Percentiles rank a stretch among this genome's conserved stretches.
Evolutionary conservation across 352 stramenopile genomes (phyloP).

Genomic region (Phytopythium litorale): DNA sequence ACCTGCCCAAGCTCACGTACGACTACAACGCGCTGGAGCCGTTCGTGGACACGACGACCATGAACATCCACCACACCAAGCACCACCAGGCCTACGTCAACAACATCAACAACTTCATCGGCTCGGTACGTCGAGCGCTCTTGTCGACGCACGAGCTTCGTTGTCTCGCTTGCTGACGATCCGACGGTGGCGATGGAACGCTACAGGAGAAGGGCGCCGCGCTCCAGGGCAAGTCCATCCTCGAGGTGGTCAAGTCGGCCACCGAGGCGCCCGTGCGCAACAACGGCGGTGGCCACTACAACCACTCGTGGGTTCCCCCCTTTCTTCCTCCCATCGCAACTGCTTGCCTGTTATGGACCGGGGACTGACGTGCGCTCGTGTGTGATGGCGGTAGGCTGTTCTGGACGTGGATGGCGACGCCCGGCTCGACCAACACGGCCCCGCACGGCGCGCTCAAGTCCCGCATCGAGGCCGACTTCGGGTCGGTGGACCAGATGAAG

Average conservation of each 20-base stretch:
- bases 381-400: constrained; percentile 55
- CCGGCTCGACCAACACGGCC: constrained; percentile 72
- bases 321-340: no score
- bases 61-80: constrained; percentile 93
- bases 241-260: constrained; percentile 70
- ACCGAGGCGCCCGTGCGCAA: constrained; percentile 77
- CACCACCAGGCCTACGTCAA: constrained; percentile 90
- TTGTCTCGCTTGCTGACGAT: neutral
- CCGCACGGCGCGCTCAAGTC: constrained; percentile 77
- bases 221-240: constrained; percentile 78
- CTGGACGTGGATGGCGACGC: constrained; percentile 91
- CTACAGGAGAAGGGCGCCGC: constrained; percentile 58
- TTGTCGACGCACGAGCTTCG: neutral
- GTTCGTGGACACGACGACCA: constrained; percentile 85
- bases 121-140: constrained; percentile 27
- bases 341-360: no score
- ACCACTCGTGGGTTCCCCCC: constrained; percentile 46
- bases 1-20: constrained; percentile 79
- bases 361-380: neutral
- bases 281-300: constrained; percentile 86
- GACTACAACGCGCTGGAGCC: constrained; percentile 87
- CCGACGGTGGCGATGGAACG: neutral
- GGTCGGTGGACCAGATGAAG: constrained; percentile 88
- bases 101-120: constrained; percentile 90
- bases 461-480: constrained; percentile 89